A percentile compares a stretch with the other conserved stretches of the same genome.
These are phyloP conservation scores for Entelexis sorbosivorans DNA, from an alignment of 1,139 yeast species.

Conservation along the genomic window DNA sequence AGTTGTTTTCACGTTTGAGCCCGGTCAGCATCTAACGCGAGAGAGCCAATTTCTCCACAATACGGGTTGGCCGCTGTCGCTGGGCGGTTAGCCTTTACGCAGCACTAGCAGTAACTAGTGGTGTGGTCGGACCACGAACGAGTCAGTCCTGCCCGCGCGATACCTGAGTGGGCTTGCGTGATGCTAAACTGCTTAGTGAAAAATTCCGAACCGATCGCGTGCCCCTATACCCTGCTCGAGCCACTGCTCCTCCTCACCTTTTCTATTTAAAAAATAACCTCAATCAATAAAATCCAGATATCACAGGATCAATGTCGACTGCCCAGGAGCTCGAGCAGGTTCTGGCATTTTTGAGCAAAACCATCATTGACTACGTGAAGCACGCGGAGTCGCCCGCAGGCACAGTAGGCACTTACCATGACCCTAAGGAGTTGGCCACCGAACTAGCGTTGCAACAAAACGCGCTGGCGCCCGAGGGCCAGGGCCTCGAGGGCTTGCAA, in stretches of 20 bases:
- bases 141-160: background rate
- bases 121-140: background rate
- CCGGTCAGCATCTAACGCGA: too few species aligned
- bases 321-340: slow-evolving; percentile 32
- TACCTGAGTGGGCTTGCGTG: background rate
- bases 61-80: background rate
- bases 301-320: slow-evolving; percentile 2
- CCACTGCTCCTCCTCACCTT: background rate
- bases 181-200: slow-evolving; percentile 1
- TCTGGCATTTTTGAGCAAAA: slow-evolving; percentile 32
- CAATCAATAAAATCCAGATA: background rate
- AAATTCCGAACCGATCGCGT: background rate
- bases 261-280: background rate
- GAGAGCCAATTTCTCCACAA: background rate
- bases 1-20: too few species aligned
- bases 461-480: slow-evolving; percentile 28
- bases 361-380: slow-evolving; percentile 35
- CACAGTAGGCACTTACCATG: slow-evolving; percentile 32
- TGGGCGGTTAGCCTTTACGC: too few species aligned
- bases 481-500: slow-evolving; percentile 37
- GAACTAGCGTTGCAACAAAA: slow-evolving; percentile 17
- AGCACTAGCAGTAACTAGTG: background rate
- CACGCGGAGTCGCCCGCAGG: slow-evolving; percentile 33
- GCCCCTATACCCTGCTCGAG: background rate
- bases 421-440: slow-evolving; percentile 32